Evolutionary conservation across 306 rosid genomes (phyloP), one percentile per base, ranked within the genome.

Genomic region (Medicago ruthenica): DNA sequence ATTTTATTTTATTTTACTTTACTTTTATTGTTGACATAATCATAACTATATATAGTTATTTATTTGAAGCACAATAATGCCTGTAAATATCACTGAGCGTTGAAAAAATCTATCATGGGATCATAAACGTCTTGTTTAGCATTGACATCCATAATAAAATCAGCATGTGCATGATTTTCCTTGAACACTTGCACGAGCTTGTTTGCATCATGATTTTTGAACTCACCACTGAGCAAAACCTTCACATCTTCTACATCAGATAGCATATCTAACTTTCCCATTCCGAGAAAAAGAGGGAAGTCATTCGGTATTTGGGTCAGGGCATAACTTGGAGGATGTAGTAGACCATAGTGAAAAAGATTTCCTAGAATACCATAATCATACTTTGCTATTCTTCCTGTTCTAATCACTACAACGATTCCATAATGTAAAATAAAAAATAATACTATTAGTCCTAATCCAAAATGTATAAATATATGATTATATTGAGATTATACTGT

Each of bases 91-190:
- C 79, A 89, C 18, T 83, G 70, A 44, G 13, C 65, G 45, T 21
- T 21, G 47, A 86, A 78, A 81, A 91, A 91, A 69, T 77, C 71
- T 14, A 91, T 61, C 11, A 84, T 40, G 48, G 92, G 86, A 53
- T 87, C 86, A 80, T 91, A 89, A 50, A 87, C 83, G 51, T 47
- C 37, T 81, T 87, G 77, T 7, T 85, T 83, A 41, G 87, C 97
- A 76, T 75, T 89, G 31, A 34, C 76, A 5, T 67, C 86, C 83
- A 87, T 31, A 75, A 89, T 65, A 76, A 80, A 91, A 86, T 89
- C 96, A 44, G 61, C 20, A 80, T 89, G 96, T 74, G 87, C 93
- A 81, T 91, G 87, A 7, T 86, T 83, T 73, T 76, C 67, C 11
- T 4, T 20, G 57, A 48, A 81, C 61, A 74, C 76, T n/a, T 77